These are phyloP conservation scores for Cystofilobasidium ferigula DNA, from an alignment of 768 basidiomycete species.

Conservation along the genomic window DNA sequence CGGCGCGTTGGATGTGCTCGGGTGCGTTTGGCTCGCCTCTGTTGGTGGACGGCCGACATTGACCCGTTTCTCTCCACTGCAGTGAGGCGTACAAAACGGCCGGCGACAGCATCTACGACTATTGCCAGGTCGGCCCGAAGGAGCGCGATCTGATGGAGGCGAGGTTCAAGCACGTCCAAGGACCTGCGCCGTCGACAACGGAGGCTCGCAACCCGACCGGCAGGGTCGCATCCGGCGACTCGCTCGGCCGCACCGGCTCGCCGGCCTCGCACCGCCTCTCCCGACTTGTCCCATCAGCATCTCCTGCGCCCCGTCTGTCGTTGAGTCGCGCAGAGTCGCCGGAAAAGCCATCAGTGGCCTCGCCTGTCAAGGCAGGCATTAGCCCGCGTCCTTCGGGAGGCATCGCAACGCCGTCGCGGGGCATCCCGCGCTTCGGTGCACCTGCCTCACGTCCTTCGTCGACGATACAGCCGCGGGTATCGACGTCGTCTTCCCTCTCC, in stretches of 20 bases:
- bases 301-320: slow-evolving; percentile 2
- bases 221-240: slow-evolving; percentile 10
- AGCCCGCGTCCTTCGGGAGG: slow-evolving; percentile 4
- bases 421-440: background rate
- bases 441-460: slow-evolving; percentile 5
- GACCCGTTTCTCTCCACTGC: no score
- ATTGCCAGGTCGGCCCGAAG: slow-evolving; percentile 65
- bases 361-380: background rate
- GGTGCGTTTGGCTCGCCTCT: slow-evolving; percentile 45
- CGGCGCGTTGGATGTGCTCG: slow-evolving; percentile 67
- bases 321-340: slow-evolving; percentile 8
- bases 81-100: slow-evolving; percentile 73
- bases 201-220: slow-evolving; percentile 8
- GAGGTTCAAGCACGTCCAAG: slow-evolving; percentile 44
- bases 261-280: slow-evolving; percentile 2
- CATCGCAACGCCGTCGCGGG: background rate
- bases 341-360: slow-evolving; percentile 12
- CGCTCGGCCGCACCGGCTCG: background rate
- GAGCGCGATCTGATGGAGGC: slow-evolving; percentile 90
- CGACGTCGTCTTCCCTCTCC: slow-evolving; percentile 5
- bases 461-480: slow-evolving; percentile 2
- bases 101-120: slow-evolving; percentile 71
- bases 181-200: slow-evolving; percentile 8
- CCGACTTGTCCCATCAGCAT: no score
- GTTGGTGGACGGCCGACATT: slow-evolving; percentile 11